Base-by-base conservation (phyloP, 2,329 filamentous ascomycete species). In the Chaetomium sp. region DNA sequence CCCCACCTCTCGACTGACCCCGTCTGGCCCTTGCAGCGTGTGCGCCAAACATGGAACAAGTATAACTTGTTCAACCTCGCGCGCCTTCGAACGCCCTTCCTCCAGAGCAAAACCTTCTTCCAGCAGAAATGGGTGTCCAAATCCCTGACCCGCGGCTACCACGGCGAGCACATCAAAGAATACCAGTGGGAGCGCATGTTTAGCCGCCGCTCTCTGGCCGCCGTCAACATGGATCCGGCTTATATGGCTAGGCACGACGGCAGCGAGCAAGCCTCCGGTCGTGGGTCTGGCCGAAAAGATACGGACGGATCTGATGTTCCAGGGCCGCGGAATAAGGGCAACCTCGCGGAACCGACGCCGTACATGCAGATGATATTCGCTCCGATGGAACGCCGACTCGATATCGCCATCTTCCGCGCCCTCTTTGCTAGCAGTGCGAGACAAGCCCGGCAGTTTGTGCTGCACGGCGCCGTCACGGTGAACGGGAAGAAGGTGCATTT, bases 71-170 rank as follows among this genome's bases (percentile, higher is more conserved):
- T 91, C 86, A 97, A 97, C 80, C 80, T 99, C 70, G 80, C 82
- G 58, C 84, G 85, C 70, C 74, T 85, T 38, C 78, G 73, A 51
- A 73, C 77, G 2, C 85, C 83, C 21, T 74, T 72, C 19, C 78
- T 80, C 65, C 74, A 71, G 67, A 73, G 71, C 58, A 78, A 80
- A 67, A 97, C 93, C 53, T 96, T 95, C 80, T 99, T 96, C 85
- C 94, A 98, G 83, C 94, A 98, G 80, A 99, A 99, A 89, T 99
- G 94, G 94, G 78, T 80, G 1, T 91, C 94, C 73, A 99, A 99
- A 79, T 87, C 93, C 25, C 77, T 88, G 69, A 87, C 92, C 50
- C 89, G 95, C 70, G 88, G 85, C 68, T 99, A 98, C 78, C 95
- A 99, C 80, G 95, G 94, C 78, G 94, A 97, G 76, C 92, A 97